Evolutionary conservation across 495 filamentous ascomycete species (phyloP).

Genomic region (Aspergillus bertholletiae): DNA sequence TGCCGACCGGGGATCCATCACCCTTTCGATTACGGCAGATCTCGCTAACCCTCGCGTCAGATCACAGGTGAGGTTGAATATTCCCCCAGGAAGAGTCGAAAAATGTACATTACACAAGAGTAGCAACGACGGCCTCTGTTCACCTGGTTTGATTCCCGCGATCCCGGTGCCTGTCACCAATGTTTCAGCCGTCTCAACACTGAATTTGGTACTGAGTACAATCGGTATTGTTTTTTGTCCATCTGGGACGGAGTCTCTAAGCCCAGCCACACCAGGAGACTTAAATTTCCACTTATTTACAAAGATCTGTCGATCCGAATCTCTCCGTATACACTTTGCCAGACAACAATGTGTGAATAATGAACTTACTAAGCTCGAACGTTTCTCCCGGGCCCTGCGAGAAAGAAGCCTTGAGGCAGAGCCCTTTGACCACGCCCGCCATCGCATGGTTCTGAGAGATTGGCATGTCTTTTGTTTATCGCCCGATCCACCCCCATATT

Average conservation of each 20-base stretch:
- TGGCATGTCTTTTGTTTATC: slow-evolving; percentile 18
- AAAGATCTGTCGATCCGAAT: slow-evolving; percentile 21
- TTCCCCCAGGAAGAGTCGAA: slow-evolving; percentile 15
- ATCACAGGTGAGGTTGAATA: slow-evolving; percentile 17
- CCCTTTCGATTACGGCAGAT: slow-evolving; percentile 15
- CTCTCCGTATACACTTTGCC: slow-evolving; percentile 18
- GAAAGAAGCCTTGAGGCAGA: slow-evolving; percentile 13
- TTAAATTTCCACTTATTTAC: slow-evolving; percentile 17
- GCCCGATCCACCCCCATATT: slow-evolving; percentile 19
- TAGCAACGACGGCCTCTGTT: slow-evolving; percentile 18
- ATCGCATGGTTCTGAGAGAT: slow-evolving; percentile 15
- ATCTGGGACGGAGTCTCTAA: slow-evolving; percentile 15
- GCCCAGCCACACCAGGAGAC: slow-evolving; percentile 12
- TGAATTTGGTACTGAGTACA: slow-evolving; percentile 16
- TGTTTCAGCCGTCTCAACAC: slow-evolving; percentile 19
- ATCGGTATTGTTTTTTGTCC: slow-evolving; percentile 21
- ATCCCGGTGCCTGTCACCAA: slow-evolving; percentile 14
- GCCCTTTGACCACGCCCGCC: slow-evolving; percentile 17
- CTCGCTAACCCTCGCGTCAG: slow-evolving; percentile 18
- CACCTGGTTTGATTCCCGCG: slow-evolving; percentile 13
- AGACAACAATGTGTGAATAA: slow-evolving; percentile 19
- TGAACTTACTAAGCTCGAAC: slow-evolving; percentile 14
- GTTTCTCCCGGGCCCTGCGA: slow-evolving; percentile 13
- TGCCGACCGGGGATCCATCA: slow-evolving; percentile 18
- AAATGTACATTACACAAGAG: slow-evolving; percentile 14